Evolutionary conservation across 139 green algal species (phyloP).

Genomic region (Edaphochlamys debaryana): DNA sequence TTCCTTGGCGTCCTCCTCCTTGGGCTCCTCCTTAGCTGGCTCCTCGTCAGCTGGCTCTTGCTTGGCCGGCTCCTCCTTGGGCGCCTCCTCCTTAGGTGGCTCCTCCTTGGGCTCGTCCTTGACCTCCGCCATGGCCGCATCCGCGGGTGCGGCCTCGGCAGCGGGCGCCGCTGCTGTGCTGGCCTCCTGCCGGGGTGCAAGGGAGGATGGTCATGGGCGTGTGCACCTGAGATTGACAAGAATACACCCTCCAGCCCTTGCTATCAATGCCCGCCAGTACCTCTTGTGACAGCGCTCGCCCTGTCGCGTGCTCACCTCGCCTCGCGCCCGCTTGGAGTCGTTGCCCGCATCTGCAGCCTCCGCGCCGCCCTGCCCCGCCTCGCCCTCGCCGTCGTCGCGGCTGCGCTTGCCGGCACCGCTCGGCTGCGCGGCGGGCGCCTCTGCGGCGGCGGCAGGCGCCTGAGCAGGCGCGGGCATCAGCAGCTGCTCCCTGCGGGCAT

Average conservation of each 20-base stretch:
- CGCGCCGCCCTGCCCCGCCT: neutral
- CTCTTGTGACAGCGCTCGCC: no score
- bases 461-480: neutral
- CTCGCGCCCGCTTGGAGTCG: slow-evolving; percentile 13
- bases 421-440: neutral
- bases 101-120: neutral
- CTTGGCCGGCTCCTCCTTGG: neutral
- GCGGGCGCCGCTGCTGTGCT: neutral
- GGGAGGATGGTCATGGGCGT: no score
- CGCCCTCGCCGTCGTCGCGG: neutral
- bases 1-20: neutral
- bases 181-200: no score
- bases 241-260: no score
- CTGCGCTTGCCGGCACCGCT: slow-evolving; percentile 19
- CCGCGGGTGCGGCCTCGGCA: neutral
- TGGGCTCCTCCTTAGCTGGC: neutral
- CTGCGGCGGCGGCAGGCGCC: neutral
- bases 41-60: neutral
- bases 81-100: neutral
- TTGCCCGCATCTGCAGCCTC: slow-evolving; percentile 4
- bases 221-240: no score
- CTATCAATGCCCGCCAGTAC: no score
- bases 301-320: slow-evolving; percentile 27
- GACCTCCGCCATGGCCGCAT: neutral
- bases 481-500: neutral